Percentiles rank a stretch among this genome's conserved stretches.
Conservation (phyloP, 2,329 filamentous ascomycete species). For the Zasmidium cellare region DNA sequence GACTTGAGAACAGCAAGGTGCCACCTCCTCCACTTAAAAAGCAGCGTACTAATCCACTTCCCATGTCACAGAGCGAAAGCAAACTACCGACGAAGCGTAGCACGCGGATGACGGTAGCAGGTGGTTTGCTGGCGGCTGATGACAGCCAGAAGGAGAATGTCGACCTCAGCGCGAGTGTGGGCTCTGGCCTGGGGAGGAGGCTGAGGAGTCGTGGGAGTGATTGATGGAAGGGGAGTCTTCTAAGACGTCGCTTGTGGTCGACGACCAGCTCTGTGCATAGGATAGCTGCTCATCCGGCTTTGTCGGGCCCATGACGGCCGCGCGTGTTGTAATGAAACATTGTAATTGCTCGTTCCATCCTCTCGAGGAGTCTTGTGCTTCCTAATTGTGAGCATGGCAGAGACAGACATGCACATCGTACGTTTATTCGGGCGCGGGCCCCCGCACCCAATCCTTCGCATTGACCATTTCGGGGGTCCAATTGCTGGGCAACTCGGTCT, state of each 20-base stretch:
- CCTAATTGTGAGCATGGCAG: background rate
- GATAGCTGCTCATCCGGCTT: background rate
- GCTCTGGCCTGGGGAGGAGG: slow-evolving; percentile 40
- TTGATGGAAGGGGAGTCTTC: slow-evolving; percentile 3
- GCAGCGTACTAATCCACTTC: slow-evolving; percentile 38
- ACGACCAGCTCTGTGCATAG: background rate
- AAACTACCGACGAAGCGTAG: slow-evolving; percentile 47
- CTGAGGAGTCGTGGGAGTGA: slow-evolving; percentile 40
- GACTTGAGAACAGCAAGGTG: slow-evolving; percentile 25
- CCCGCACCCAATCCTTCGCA: background rate
- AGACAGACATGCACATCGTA: no score
- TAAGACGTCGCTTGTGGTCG: background rate
- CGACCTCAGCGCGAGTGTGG: slow-evolving; percentile 43
- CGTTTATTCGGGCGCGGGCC: background rate
- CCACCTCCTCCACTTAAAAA: slow-evolving; percentile 44
- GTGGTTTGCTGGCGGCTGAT: slow-evolving; percentile 19
- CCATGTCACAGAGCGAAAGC: slow-evolving; percentile 30
- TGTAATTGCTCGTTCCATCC: background rate
- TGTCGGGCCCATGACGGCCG: background rate
- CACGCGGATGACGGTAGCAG: slow-evolving; percentile 44
- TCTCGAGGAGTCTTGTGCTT: background rate
- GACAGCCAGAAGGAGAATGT: slow-evolving; percentile 39
- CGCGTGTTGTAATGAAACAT: background rate
- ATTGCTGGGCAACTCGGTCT: no score
- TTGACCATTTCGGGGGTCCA: no score